Conservation (phyloP, 192 early-diverging fungal genomes). For the Backusella luteola region DNA sequence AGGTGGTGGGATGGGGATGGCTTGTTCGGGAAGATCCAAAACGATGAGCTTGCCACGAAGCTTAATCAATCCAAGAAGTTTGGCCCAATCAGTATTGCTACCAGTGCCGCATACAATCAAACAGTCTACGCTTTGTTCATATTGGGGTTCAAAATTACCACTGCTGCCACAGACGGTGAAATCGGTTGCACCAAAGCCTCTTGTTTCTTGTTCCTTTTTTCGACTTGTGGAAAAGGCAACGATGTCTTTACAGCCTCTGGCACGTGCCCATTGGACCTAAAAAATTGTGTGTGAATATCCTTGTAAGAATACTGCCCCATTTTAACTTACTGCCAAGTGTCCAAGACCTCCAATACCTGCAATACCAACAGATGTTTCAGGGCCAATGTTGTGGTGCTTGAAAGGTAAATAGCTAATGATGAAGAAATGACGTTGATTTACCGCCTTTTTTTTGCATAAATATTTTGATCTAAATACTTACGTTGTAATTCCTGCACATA, state of each 20-base stretch:
- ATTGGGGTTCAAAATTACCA: background rate
- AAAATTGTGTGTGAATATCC: background rate
- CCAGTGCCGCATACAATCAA: slow-evolving; percentile 37
- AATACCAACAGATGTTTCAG: slow-evolving; percentile 52
- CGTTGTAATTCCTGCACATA: slow-evolving; percentile 83
- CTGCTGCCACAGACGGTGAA: slow-evolving; percentile 32
- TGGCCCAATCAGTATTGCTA: slow-evolving; percentile 43
- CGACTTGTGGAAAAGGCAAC: slow-evolving; percentile 53
- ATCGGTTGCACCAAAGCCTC: slow-evolving; percentile 56
- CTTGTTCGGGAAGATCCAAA: slow-evolving; percentile 61
- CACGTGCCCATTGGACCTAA: slow-evolving; percentile 59
- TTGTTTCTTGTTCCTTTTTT: slow-evolving; percentile 56
- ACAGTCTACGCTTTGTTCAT: slow-evolving; percentile 31
- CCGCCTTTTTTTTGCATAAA: background rate
- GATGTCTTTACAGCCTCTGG: slow-evolving; percentile 46
- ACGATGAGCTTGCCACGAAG: slow-evolving; percentile 61
- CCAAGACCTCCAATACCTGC: slow-evolving; percentile 70
- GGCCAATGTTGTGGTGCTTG: slow-evolving; percentile 40
- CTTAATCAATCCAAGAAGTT: slow-evolving; percentile 49
- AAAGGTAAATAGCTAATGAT: slow-evolving; percentile 46
- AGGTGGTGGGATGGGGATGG: slow-evolving; percentile 42
- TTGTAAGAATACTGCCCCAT: background rate
- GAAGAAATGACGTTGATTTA: background rate
- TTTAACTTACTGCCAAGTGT: slow-evolving; percentile 48
- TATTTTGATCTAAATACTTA: background rate